phyloP scores from a whole-genome alignment of 73 alveolate species.

The Paramecium biaurelia region DNA sequence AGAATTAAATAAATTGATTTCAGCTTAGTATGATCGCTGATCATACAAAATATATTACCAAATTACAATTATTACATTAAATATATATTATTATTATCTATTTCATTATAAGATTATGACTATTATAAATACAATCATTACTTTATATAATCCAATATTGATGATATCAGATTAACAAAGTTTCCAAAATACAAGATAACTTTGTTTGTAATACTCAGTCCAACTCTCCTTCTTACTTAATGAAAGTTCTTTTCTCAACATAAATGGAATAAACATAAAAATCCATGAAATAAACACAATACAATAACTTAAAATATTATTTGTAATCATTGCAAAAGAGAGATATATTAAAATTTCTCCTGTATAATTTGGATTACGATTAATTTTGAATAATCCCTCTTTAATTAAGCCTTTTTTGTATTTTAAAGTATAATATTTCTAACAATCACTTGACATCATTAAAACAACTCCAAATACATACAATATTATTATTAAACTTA shows the following conservation, averaged over 20 bases:
- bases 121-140: background rate
- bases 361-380: constrained; percentile 92
- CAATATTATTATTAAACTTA: constrained; percentile 28
- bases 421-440: background rate
- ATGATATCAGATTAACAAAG: background rate
- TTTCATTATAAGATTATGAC: background rate
- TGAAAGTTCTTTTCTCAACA: constrained; percentile 81
- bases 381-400: constrained; percentile 79
- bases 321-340: constrained; percentile 79
- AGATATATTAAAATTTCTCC: constrained; percentile 93
- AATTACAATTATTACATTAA: no score
- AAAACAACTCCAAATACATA: background rate
- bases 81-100: background rate
- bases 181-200: background rate
- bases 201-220: constrained; percentile 71
- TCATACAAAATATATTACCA: no score
- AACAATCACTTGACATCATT: background rate
- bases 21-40: no score
- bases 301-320: constrained; percentile 72
- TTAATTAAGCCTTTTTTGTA: constrained; percentile 69
- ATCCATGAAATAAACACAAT: constrained; percentile 77
- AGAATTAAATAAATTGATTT: no score
- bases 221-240: constrained; percentile 87
- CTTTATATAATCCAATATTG: background rate
- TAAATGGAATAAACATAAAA: constrained; percentile 77